Evolutionary conservation across 257 asterid species (phyloP).

Genomic region (Solanum habrochaites): DNA sequence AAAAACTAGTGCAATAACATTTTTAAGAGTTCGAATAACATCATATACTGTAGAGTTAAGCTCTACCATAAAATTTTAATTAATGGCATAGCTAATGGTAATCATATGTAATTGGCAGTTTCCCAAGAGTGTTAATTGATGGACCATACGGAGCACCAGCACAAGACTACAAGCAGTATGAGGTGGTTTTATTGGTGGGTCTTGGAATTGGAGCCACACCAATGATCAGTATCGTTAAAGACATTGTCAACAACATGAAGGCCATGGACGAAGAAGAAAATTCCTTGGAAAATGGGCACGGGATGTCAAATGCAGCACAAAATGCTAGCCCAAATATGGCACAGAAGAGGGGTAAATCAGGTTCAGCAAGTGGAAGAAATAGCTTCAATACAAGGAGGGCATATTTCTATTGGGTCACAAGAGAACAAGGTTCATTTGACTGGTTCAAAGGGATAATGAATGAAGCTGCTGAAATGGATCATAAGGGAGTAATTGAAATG

Average conservation of each 20-base stretch:
- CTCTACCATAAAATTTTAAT: neutral
- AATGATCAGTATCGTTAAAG: conserved; percentile 83
- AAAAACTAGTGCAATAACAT: neutral
- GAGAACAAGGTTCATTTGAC: conserved; percentile 82
- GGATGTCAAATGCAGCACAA: neutral
- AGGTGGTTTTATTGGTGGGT: conserved; percentile 69
- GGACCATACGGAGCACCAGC: conserved; percentile 97
- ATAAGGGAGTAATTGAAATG: conserved; percentile 66
- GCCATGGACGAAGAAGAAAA: conserved; percentile 44
- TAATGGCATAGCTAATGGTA: neutral
- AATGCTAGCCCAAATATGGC: conserved; percentile 3
- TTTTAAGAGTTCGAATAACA: neutral
- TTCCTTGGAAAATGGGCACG: conserved; percentile 30
- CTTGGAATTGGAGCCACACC: conserved; percentile 89
- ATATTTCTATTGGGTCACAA: conserved; percentile 80
- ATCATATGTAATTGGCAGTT: conserved; percentile 20
- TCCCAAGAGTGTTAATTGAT: conserved; percentile 63
- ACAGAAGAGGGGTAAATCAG: conserved; percentile 12
- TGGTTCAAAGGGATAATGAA: conserved; percentile 92
- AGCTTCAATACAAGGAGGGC: conserved; percentile 63
- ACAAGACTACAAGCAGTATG: conserved; percentile 93
- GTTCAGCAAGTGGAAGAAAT: conserved; percentile 11
- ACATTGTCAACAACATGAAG: conserved; percentile 75
- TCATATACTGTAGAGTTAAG: neutral
- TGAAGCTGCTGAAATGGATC: conserved; percentile 73